These are phyloP conservation scores for Orobanche coerulescens DNA, from an alignment of 257 asterid species.

Conservation along the genomic window DNA sequence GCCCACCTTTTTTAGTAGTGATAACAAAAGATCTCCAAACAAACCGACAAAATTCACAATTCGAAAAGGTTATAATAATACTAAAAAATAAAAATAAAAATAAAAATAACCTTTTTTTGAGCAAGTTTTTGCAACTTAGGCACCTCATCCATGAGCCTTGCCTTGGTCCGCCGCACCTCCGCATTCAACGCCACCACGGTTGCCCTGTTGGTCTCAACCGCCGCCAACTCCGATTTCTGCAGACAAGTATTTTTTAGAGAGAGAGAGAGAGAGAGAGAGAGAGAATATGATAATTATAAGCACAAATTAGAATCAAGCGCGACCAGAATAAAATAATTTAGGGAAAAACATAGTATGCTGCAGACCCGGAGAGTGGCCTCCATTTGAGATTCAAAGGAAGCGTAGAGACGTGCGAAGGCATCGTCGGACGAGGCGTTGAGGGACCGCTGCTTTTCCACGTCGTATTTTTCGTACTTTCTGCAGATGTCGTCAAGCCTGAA, in stretches of 20 bases:
- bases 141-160: constrained; percentile 66
- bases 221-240: constrained; percentile 60
- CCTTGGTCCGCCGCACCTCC: constrained; percentile 83
- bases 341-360: neutral
- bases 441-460: constrained; percentile 55
- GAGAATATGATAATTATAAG: neutral
- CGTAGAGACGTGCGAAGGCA: constrained; percentile 65
- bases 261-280: neutral
- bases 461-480: constrained; percentile 81
- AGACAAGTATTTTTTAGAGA: neutral
- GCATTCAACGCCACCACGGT: constrained; percentile 81
- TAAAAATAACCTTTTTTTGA: constrained; percentile 42
- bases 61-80: neutral
- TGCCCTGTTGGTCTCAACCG: constrained; percentile 74
- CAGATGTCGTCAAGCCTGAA: constrained; percentile 68
- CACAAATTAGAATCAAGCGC: neutral
- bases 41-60: neutral
- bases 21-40: too few species aligned
- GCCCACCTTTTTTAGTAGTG: too few species aligned
- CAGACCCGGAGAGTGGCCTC: constrained; percentile 51
- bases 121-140: constrained; percentile 78
- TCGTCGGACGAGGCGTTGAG: constrained; percentile 42
- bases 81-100: neutral
- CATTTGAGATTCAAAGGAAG: constrained; percentile 62
- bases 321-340: neutral